Base-by-base conservation (phyloP, 345 rosid species). In the Cardiospermum halicacabum region DNA sequence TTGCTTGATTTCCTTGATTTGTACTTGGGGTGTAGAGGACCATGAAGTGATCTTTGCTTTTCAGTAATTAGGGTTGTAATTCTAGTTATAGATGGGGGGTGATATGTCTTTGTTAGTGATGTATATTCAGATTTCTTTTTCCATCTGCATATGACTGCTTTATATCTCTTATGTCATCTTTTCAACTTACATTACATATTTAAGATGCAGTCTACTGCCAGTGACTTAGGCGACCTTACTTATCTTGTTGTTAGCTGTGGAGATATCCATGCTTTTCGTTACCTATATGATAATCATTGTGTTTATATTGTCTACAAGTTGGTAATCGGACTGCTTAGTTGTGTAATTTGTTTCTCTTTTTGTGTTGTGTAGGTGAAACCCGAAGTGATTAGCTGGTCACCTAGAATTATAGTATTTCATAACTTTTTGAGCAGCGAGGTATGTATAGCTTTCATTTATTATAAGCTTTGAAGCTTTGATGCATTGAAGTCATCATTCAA, bases 371-470 rank as follows among this genome's bases (percentile, higher is more conserved):
- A 90, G 98, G 96, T 93, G 69, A 86, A 86, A 83, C 98, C 97
- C 54, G 96, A 90, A 84, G 77, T 93, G 30, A 65, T 90, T 58
- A 93, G 91, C 77, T 93, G 96, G 98, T 84, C 89, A 0, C 98
- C 98, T 12, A 85, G 98, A 60, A 88, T 93, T 49, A 82, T 90
- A 31, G 78, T 93, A 27, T 81, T 93, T 16, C 97, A 93, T 58
- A 82, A 84, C 75, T 93, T 93, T 74, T 85, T 93, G 63, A 93
- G 97, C 77, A 48, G 47, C n/a, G 91, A 93, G 98, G 98, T 93
- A 88, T 70, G 63, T 24, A n/a, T 66, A 43, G 57, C 9, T 32
- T 48, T 43, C 27, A 11, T 6, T 28, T 57, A 36, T 36, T 61
- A 47, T 49, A 21, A 37, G 19, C 32, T 53, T 18, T n/a, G n/a